Conservation (phyloP, 495 filamentous ascomycete genomes). For the Neurospora intermedia region DNA sequence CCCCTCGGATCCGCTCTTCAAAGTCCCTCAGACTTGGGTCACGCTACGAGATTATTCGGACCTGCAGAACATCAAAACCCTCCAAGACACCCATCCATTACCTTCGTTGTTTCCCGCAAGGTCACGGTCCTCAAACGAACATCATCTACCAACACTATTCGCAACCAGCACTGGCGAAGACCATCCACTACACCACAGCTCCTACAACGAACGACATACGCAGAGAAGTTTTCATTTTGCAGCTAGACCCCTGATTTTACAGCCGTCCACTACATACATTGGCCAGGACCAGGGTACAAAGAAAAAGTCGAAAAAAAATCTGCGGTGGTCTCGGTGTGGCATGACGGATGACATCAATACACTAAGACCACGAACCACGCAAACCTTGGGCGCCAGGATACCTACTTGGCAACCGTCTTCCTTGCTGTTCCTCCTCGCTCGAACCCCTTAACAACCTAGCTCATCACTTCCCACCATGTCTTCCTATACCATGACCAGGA, state of each 20-base stretch:
- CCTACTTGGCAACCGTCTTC: background rate
- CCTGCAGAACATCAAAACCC: background rate
- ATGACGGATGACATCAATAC: slow-evolving; percentile 12
- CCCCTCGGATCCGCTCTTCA: background rate
- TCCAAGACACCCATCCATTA: background rate
- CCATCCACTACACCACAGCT: background rate
- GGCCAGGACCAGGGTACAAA: background rate
- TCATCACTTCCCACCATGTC: slow-evolving; percentile 3
- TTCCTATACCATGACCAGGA: slow-evolving; percentile 19
- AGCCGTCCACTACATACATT: background rate
- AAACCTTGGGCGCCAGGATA: background rate
- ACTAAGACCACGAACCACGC: slow-evolving; percentile 2
- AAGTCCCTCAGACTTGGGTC: background rate
- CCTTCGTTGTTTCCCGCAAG: background rate
- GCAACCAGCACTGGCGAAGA: background rate
- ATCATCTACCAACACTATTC: background rate
- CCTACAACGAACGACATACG: background rate
- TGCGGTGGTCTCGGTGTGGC: background rate
- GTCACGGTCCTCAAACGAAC: background rate
- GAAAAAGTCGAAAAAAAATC: background rate
- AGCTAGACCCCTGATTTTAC: background rate
- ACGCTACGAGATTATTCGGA: background rate
- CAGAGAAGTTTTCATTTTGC: background rate
- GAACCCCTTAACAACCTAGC: background rate
- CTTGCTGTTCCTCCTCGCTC: background rate